Evolutionary conservation across 257 asterid genomes (phyloP).

Genomic region (Primulina huaijiensis): DNA sequence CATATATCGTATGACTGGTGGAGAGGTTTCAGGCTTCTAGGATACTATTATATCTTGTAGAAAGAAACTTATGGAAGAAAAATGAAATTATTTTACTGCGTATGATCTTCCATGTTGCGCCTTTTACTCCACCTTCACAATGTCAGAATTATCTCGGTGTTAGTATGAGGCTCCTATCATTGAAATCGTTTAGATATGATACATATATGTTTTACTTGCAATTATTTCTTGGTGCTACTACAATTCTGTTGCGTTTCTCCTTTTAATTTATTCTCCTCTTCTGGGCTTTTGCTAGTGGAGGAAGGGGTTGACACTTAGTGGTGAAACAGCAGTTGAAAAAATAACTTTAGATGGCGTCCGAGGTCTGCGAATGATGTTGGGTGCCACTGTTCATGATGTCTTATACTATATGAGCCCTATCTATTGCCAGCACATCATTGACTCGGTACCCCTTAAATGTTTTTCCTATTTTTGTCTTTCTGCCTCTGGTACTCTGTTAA

Average conservation of each 20-base stretch:
- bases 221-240: slow-evolving; percentile 17
- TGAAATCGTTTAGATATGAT: slow-evolving; percentile 2
- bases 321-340: slow-evolving; percentile 89
- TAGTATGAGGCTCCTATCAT: slow-evolving; percentile 4
- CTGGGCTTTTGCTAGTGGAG: slow-evolving; percentile 67
- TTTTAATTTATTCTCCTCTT: slow-evolving; percentile 20
- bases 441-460: slow-evolving; percentile 57
- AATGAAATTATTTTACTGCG: no score
- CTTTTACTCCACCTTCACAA: no score
- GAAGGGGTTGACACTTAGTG: slow-evolving; percentile 82
- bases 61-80: no score
- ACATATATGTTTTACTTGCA: slow-evolving; percentile 14
- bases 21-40: not conserved
- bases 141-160: not conserved
- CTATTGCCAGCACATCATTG: slow-evolving; percentile 88
- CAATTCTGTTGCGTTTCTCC: not conserved
- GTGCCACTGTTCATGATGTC: slow-evolving; percentile 99
- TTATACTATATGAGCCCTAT: slow-evolving; percentile 98
- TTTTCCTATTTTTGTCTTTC: not conserved
- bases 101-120: no score
- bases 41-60: not conserved
- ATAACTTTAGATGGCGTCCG: slow-evolving; percentile 93
- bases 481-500: not conserved
- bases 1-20: not conserved
- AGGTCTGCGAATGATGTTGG: slow-evolving; percentile 81